Base-by-base conservation (phyloP, 345 rosid species). In the Eucalyptus tenuipes region DNA sequence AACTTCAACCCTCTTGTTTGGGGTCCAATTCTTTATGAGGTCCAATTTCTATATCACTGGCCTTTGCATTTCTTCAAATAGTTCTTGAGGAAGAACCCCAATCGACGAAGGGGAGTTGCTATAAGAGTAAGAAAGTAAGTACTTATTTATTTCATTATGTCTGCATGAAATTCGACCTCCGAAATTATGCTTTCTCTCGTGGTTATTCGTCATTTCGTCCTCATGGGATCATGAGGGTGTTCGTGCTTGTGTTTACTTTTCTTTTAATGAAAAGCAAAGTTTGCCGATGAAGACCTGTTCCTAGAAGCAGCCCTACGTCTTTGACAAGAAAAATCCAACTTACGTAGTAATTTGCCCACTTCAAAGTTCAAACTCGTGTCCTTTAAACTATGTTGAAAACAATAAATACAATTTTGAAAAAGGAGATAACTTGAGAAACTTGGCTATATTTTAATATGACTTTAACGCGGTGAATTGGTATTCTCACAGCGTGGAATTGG, bases 81-180 rank as follows among this genome's bases (percentile, higher is more conserved):
- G 13, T 17, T 33, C 4, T n/a, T 17, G 13, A 17, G 75, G 75
- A 64, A 64, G 75, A 64, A 64, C 75, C 40, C 75, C 37, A n/a
- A n/a, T n/a, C 37, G 0, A 64, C n/a, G 37, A 64, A 64, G n/a
- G 5, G 75, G 20, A 13, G 20, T 64, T 64, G 75, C 75, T n/a
- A n/a, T 0, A 0, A 14, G 18, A 64, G 0, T n/a, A n/a, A 59
- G n/a, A n/a, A n/a, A n/a, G 75, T 14, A n/a, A 64, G 1, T 2
- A n/a, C 33, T n/a, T 14, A 0, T 0, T n/a, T 64, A 64, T n/a
- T n/a, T n/a, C n/a, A n/a, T 27, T 59, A 25, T 27, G 29, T 59
- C 66, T 0, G 66, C 66, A 59, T 25, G 66, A 59, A 59, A 59
- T 59, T 25, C 66, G 14, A 25, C 27, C 0, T 53, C 59, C 14